These are phyloP conservation scores for Umbellularia californica DNA, from an alignment of 164 flowering plant species.

Conservation along the genomic window DNA sequence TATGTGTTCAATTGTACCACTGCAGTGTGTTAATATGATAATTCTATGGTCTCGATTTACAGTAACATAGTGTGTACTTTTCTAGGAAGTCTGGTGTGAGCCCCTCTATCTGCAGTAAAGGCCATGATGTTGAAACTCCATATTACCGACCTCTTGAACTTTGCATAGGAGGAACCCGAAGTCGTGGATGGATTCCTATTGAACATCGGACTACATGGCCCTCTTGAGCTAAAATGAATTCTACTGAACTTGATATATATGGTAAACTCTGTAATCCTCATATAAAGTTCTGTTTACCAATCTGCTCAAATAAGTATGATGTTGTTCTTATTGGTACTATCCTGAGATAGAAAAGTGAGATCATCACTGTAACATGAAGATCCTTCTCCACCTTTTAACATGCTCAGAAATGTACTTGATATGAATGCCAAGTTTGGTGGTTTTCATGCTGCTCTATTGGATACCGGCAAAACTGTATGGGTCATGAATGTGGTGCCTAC, in stretches of 20 bases:
- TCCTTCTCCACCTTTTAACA: constrained; percentile 94
- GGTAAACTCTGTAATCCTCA: constrained; percentile 35
- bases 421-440: constrained; percentile 98
- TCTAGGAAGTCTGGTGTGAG: constrained; percentile 67
- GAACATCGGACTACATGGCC: constrained; percentile 74
- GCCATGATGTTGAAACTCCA: constrained; percentile 77
- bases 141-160: constrained; percentile 71
- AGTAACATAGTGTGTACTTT: constrained; percentile 15
- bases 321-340: neutral
- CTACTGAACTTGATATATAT: constrained; percentile 55
- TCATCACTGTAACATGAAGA: constrained; percentile 41
- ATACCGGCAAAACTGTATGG: constrained; percentile 82
- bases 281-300: neutral
- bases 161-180: constrained; percentile 83
- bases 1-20: neutral
- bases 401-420: constrained; percentile 94
- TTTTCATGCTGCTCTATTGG: constrained; percentile 79
- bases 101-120: constrained; percentile 67
- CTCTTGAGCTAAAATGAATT: constrained; percentile 52
- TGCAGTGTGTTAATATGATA: neutral
- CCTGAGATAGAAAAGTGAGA: neutral
- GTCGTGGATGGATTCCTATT: constrained; percentile 87
- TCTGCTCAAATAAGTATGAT: neutral
- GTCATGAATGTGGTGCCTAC: constrained; percentile 98
- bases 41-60: constrained; percentile 7